These are phyloP conservation scores for Fusarium begoniae DNA, from an alignment of 2,329 filamentous ascomycete species.

Conservation along the genomic window DNA sequence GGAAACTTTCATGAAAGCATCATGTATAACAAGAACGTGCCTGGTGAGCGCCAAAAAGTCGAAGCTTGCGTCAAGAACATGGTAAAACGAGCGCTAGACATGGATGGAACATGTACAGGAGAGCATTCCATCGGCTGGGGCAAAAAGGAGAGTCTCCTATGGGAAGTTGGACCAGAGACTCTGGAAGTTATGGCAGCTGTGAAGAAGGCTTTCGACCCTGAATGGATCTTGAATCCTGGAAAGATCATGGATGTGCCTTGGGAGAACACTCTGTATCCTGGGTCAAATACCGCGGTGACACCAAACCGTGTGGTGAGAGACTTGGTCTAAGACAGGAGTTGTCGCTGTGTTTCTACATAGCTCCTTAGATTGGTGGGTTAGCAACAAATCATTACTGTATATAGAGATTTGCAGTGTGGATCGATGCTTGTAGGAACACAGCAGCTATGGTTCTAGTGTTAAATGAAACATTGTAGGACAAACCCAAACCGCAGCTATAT, in stretches of 20 bases:
- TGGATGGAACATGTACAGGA: slow-evolving; percentile 93
- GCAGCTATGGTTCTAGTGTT: not conserved
- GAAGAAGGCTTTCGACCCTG: slow-evolving; percentile 83
- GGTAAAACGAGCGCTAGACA: slow-evolving; percentile 88
- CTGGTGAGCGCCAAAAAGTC: slow-evolving; percentile 76
- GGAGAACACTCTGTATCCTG: slow-evolving; percentile 38
- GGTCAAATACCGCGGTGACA: slow-evolving; percentile 35
- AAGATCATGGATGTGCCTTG: slow-evolving; percentile 83
- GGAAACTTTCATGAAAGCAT: slow-evolving; percentile 96
- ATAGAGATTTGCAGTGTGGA: not conserved
- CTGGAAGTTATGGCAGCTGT: slow-evolving; percentile 85
- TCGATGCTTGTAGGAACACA: not conserved
- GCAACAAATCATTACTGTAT: not conserved
- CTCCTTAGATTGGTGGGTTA: not conserved
- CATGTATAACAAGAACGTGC: slow-evolving; percentile 79
- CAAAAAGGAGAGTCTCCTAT: slow-evolving; percentile 81
- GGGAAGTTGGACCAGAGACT: slow-evolving; percentile 83
- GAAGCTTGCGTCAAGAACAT: slow-evolving; percentile 87
- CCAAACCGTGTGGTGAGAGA: slow-evolving; percentile 30
- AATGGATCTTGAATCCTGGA: slow-evolving; percentile 91
- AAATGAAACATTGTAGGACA: not conserved
- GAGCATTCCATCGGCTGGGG: slow-evolving; percentile 88
- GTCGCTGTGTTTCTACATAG: not conserved
- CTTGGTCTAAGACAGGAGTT: not conserved
- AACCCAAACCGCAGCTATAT: not conserved